A percentile compares a stretch with the other conserved stretches of the same genome.
Conservation (phyloP, 305 asterid genomes). For the Nicotiana rustica region DNA sequence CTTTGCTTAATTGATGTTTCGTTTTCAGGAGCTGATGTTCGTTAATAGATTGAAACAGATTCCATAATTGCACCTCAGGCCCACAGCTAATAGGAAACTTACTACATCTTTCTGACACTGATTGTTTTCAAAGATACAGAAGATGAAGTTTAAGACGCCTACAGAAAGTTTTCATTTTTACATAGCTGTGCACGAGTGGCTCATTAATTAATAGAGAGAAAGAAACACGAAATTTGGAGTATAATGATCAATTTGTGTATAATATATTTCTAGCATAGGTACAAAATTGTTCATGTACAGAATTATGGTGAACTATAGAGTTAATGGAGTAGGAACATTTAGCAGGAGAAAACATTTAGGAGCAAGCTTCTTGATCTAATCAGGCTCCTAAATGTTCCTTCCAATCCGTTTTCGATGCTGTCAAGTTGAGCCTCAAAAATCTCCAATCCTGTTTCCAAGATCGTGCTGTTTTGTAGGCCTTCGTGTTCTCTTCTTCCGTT, state of each 20-base stretch:
- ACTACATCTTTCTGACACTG: no score
- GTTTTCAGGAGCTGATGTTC: background rate
- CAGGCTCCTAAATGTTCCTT: constrained; percentile 8
- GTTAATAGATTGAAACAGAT: background rate
- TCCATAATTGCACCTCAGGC: background rate
- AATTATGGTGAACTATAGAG: background rate
- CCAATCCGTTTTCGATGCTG: constrained; percentile 38
- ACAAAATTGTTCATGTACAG: background rate
- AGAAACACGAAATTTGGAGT: background rate
- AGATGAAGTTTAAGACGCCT: no score
- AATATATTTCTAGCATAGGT: background rate
- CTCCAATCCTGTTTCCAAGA: constrained; percentile 33
- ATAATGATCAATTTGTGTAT: background rate
- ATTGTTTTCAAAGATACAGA: no score
- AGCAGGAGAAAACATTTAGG: background rate
- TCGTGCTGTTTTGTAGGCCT: constrained; percentile 12
- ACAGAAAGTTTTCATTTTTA: no score
- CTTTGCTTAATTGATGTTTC: background rate
- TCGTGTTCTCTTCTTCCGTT: background rate
- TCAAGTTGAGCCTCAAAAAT: constrained; percentile 28
- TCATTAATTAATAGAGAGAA: background rate
- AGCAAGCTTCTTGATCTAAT: constrained; percentile 20
- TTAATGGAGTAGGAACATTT: background rate
- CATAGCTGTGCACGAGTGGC: background rate
- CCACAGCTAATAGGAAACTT: background rate